Evolutionary conservation across 768 basidiomycete species (phyloP).

Genomic region (Rhizopogon salebrosus): DNA sequence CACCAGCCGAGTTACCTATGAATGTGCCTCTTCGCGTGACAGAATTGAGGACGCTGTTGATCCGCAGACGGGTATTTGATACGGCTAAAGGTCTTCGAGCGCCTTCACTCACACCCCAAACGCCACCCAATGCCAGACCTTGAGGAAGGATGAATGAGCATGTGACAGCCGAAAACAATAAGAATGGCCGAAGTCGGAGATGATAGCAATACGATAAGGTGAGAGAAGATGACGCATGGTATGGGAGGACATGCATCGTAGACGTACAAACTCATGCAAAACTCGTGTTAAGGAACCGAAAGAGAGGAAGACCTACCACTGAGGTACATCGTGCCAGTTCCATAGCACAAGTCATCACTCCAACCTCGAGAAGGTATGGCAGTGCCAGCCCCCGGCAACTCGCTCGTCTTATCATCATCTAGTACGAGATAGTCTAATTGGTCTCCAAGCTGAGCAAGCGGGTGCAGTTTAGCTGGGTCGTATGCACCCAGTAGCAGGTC

Average conservation of each 20-base stretch:
- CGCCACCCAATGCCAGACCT: constrained; percentile 93
- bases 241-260: constrained; percentile 44
- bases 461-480: constrained; percentile 91
- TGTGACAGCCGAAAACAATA: constrained; percentile 84
- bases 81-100: constrained; percentile 82
- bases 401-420: constrained; percentile 93
- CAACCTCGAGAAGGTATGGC: constrained; percentile 94
- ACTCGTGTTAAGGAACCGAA: constrained; percentile 45
- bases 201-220: constrained; percentile 62
- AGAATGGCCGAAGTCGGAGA: constrained; percentile 55
- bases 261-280: constrained; percentile 43
- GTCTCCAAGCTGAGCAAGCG: constrained; percentile 86
- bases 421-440: constrained; percentile 93
- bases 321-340: constrained; percentile 98
- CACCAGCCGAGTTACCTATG: constrained; percentile 97
- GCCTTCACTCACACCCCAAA: constrained; percentile 96
- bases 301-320: constrained; percentile 74
- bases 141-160: constrained; percentile 55
- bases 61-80: constrained; percentile 80
- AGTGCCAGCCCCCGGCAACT: constrained; percentile 83
- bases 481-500: constrained; percentile 85
- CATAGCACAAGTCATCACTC: constrained; percentile 99
- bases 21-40: constrained; percentile 95
- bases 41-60: constrained; percentile 96
- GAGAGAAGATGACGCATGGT: constrained; percentile 44